A percentile compares a stretch with the other conserved stretches of the same genome.
These are phyloP conservation scores for Starmerella bombi DNA, from an alignment of 805 yeast species.

Conservation along the genomic window DNA sequence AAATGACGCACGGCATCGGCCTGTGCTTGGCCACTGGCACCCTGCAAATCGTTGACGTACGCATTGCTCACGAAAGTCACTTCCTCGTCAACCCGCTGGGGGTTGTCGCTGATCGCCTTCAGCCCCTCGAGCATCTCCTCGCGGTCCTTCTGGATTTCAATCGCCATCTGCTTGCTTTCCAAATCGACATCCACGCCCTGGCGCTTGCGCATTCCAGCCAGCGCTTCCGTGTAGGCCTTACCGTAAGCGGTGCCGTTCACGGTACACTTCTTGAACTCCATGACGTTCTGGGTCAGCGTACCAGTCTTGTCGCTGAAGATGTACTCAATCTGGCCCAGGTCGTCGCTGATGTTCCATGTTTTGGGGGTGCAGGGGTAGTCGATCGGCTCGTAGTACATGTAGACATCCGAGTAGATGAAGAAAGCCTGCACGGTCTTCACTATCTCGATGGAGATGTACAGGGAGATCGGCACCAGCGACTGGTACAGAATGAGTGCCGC, in stretches of 20 bases:
- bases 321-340: slow-evolving; percentile 72
- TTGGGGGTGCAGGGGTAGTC: slow-evolving; percentile 75
- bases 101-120: slow-evolving; percentile 30
- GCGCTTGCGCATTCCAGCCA: slow-evolving; percentile 57
- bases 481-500: slow-evolving; percentile 66
- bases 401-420: slow-evolving; percentile 57
- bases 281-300: slow-evolving; percentile 67
- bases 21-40: slow-evolving; percentile 33
- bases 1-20: slow-evolving; percentile 42
- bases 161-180: slow-evolving; percentile 38
- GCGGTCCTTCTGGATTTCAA: slow-evolving; percentile 35
- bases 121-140: slow-evolving; percentile 38
- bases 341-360: slow-evolving; percentile 77
- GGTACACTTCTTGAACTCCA: slow-evolving; percentile 74
- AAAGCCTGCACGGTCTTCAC: slow-evolving; percentile 69
- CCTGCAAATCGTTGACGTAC: slow-evolving; percentile 42
- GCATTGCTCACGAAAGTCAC: slow-evolving; percentile 56
- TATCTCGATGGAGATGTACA: slow-evolving; percentile 67
- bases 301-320: slow-evolving; percentile 77
- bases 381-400: slow-evolving; percentile 53
- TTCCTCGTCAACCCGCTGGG: slow-evolving; percentile 40
- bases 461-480: slow-evolving; percentile 65
- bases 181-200: slow-evolving; percentile 48
- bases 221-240: slow-evolving; percentile 65
- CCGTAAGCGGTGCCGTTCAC: slow-evolving; percentile 60